Percentiles rank a stretch among this genome's conserved stretches.
Evolutionary conservation across 2,329 filamentous ascomycete genomes (phyloP).

Genomic region (Helotiales sp.): DNA sequence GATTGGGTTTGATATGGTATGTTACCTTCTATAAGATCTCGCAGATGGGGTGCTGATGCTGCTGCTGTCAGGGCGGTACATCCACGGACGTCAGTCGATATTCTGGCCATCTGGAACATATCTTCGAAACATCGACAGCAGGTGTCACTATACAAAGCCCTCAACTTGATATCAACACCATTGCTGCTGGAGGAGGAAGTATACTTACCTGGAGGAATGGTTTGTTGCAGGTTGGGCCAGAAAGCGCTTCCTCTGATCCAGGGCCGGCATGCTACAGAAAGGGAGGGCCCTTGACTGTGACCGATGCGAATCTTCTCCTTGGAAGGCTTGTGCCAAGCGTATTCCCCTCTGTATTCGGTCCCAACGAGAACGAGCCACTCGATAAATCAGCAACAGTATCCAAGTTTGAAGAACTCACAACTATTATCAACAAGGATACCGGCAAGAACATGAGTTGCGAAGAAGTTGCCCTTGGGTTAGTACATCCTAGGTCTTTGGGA

Average conservation of each 20-base stretch:
- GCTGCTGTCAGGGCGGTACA: too few species aligned
- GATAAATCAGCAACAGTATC: conserved; percentile 72
- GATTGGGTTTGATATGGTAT: conserved; percentile 73
- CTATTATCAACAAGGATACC: conserved; percentile 65
- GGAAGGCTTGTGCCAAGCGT: conserved; percentile 82
- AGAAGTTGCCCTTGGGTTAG: conserved; percentile 57
- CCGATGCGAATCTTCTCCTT: conserved; percentile 83
- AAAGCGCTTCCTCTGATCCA: conserved; percentile 69
- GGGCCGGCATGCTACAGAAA: conserved; percentile 90
- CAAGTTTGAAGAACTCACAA: conserved; percentile 72
- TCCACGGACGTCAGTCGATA: conserved; percentile 68
- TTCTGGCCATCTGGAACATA: conserved; percentile 65
- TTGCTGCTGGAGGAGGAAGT: conserved; percentile 41
- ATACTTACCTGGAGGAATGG: conserved; percentile 67
- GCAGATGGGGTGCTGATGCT: too few species aligned
- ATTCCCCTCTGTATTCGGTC: conserved; percentile 66
- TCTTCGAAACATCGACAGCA: conserved; percentile 75
- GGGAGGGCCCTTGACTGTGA: conserved; percentile 82
- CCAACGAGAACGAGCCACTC: conserved; percentile 58
- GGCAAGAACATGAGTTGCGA: conserved; percentile 64
- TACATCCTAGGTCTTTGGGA: conserved; percentile 38
- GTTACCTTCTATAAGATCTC: too few species aligned
- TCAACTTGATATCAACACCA: conserved; percentile 77
- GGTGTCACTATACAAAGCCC: conserved; percentile 76
- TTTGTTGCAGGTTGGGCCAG: conserved; percentile 68